Conservation (phyloP, 1,284 basidiomycete genomes). For the Trametes pubescens region DNA sequence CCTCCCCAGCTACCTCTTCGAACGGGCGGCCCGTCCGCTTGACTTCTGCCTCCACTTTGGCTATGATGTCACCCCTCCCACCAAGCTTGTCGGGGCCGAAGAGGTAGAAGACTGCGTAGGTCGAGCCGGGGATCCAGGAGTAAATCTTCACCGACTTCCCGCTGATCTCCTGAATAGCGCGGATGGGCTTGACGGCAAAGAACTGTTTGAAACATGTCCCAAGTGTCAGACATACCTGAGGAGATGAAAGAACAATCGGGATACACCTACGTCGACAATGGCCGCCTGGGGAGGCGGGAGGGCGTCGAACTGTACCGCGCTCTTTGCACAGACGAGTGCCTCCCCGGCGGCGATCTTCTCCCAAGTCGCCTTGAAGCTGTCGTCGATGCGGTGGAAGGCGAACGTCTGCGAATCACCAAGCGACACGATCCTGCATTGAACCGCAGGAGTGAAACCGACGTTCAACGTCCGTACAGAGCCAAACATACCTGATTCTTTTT, state of each 20-base stretch:
- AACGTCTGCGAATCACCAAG: not conserved
- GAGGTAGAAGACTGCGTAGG: slow-evolving; percentile 24
- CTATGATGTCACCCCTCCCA: not conserved
- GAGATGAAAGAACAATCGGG: no score
- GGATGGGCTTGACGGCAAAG: slow-evolving; percentile 22
- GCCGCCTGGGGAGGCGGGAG: not conserved
- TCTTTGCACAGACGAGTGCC: slow-evolving; percentile 1
- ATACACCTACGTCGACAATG: slow-evolving; percentile 10
- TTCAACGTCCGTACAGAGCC: not conserved
- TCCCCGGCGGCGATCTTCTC: not conserved
- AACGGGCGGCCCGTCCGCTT: not conserved
- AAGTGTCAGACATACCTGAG: not conserved
- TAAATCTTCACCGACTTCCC: slow-evolving; percentile 27
- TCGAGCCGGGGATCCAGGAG: slow-evolving; percentile 27
- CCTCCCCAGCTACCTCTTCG: slow-evolving; percentile 14
- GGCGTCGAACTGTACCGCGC: not conserved
- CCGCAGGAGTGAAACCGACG: no score
- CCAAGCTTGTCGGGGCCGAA: slow-evolving; percentile 9
- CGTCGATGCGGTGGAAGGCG: not conserved
- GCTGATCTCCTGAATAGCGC: slow-evolving; percentile 19
- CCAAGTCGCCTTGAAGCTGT: slow-evolving; percentile 1
- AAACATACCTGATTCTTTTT: not conserved
- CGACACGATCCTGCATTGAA: not conserved
- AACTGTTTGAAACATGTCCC: slow-evolving; percentile 16
- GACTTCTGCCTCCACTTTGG: not conserved